Conservation (phyloP, 441 rosid species). For the Croton laevigatus region DNA sequence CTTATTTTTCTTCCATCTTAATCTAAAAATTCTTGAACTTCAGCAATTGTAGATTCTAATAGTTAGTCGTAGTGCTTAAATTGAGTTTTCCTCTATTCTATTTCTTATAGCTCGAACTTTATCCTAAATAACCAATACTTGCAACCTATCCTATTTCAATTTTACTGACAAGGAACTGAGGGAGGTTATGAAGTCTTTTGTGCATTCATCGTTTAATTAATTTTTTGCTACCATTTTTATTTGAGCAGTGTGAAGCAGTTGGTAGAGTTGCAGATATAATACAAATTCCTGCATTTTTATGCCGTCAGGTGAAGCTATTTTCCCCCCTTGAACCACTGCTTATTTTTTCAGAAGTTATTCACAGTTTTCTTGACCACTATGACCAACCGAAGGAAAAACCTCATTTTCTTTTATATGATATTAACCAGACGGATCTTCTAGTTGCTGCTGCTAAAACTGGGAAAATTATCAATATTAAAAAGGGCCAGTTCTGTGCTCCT, state of each 20-base stretch:
- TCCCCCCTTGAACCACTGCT: slow-evolving; percentile 15
- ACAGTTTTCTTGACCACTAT: background rate
- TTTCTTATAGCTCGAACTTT: background rate
- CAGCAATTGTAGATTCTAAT: no score
- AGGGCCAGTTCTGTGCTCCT: slow-evolving; percentile 92
- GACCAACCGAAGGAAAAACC: background rate
- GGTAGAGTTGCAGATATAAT: slow-evolving; percentile 85
- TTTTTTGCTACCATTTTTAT: slow-evolving; percentile 21
- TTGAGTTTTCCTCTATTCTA: background rate
- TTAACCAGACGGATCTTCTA: slow-evolving; percentile 78
- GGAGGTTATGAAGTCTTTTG: background rate
- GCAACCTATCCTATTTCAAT: background rate
- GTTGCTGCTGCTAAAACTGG: slow-evolving; percentile 93
- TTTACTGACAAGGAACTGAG: background rate
- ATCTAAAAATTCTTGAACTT: background rate
- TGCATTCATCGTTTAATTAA: slow-evolving; percentile 14
- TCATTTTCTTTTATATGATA: slow-evolving; percentile 1
- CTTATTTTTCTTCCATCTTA: background rate
- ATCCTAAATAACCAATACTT: background rate
- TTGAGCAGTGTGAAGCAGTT: slow-evolving; percentile 68
- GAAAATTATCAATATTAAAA: slow-evolving; percentile 80
- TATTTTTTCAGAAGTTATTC: slow-evolving; percentile 13
- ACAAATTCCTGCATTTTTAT: slow-evolving; percentile 94
- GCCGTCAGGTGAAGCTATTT: slow-evolving; percentile 69
- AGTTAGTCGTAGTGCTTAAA: background rate